These are phyloP conservation scores for Aspergillus ibericus DNA, from an alignment of 2,329 filamentous ascomycete species.

Conservation along the genomic window DNA sequence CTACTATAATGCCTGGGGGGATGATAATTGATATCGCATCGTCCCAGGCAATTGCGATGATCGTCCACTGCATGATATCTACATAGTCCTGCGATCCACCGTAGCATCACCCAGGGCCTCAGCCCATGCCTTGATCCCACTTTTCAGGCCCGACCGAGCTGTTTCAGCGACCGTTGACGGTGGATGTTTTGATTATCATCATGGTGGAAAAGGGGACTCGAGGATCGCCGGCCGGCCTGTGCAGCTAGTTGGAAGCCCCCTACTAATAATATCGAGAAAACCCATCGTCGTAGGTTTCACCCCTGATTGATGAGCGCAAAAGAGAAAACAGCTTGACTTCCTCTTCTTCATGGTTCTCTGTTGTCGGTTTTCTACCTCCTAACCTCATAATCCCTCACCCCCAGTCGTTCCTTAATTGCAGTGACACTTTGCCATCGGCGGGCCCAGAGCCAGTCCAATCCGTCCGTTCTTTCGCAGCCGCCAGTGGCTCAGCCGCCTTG, in stretches of 20 bases:
- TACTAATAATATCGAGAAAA: constrained; percentile 11
- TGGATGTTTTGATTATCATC: constrained; percentile 4
- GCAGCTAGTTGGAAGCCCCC: constrained; percentile 12
- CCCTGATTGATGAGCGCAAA: constrained; percentile 1
- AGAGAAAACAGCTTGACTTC: neutral
- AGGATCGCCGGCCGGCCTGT: constrained; percentile 21
- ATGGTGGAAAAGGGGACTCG: constrained; percentile 17
- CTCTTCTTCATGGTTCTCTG: neutral
- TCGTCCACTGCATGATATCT: neutral
- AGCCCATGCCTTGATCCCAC: neutral
- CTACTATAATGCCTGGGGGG: too few relatives aligned
- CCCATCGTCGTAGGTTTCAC: neutral
- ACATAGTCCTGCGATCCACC: neutral
- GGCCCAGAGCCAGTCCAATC: constrained; percentile 1
- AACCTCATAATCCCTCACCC: neutral
- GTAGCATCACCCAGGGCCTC: neutral
- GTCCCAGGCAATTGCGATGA: neutral
- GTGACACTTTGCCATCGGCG: neutral
- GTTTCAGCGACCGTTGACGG: constrained; percentile 2
- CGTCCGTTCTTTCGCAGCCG: constrained; percentile 4
- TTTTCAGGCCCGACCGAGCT: neutral
- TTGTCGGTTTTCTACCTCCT: too few relatives aligned
- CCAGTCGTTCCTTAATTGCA: neutral
- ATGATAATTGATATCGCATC: neutral
- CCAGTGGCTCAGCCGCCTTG: constrained; percentile 14